Evolutionary conservation across 164 flowering plant genomes (phyloP).

Genomic region (Liquidambar formosana): DNA sequence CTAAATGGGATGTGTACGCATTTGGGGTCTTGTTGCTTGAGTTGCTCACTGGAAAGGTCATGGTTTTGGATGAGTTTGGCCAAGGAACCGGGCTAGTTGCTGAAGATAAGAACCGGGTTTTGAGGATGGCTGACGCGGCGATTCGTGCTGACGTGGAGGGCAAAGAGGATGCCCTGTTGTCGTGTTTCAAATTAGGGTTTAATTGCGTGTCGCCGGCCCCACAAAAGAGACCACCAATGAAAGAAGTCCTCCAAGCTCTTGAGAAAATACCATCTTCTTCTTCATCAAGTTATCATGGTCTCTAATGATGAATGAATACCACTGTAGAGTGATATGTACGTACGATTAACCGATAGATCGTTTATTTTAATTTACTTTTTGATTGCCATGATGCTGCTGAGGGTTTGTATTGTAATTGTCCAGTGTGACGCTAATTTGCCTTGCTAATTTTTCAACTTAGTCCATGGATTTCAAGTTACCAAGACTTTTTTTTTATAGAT

Average conservation of each 20-base stretch:
- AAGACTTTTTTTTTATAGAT: too few species aligned
- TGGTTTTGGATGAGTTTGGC: constrained; percentile 50
- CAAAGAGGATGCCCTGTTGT: constrained; percentile 71
- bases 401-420: background rate
- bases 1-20: constrained; percentile 91
- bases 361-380: constrained; percentile 4
- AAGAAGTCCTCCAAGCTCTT: constrained; percentile 73
- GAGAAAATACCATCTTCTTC: constrained; percentile 62
- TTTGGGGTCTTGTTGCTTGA: constrained; percentile 84
- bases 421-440: constrained; percentile 13
- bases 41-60: constrained; percentile 67
- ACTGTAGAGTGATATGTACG: constrained; percentile 32
- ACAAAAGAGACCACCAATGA: constrained; percentile 87
- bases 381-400: background rate
- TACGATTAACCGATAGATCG: constrained; percentile 23
- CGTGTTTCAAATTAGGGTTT: constrained; percentile 66
- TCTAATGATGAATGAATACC: constrained; percentile 2
- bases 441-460: constrained; percentile 1
- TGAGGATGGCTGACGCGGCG: constrained; percentile 73
- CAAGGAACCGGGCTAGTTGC: constrained; percentile 49
- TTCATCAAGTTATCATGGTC: constrained; percentile 26
- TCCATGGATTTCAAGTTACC: too few species aligned
- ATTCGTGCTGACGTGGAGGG: constrained; percentile 82
- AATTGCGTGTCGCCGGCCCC: constrained; percentile 62
- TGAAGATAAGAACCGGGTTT: constrained; percentile 57